These are phyloP conservation scores for Globisporangium emineosum DNA, from an alignment of 352 stramenopile genomes.

Conservation along the genomic window DNA sequence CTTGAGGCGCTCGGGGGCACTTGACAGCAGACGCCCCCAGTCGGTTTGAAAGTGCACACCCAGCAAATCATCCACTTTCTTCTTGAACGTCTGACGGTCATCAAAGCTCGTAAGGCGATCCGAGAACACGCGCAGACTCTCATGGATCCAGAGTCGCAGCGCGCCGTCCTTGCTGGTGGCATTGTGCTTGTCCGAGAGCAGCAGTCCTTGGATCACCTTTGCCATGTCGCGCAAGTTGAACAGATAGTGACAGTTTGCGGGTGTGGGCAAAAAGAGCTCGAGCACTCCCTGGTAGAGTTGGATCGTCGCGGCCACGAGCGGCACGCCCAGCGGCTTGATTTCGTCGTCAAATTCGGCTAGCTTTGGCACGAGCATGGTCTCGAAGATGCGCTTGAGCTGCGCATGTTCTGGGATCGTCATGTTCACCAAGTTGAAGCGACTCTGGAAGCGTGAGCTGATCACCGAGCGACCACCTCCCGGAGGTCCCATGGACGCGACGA, in stretches of 20 bases:
- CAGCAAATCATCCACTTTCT: slow-evolving; percentile 75
- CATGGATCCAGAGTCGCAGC: slow-evolving; percentile 88
- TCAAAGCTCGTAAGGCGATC: slow-evolving; percentile 88
- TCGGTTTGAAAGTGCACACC: slow-evolving; percentile 78
- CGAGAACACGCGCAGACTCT: slow-evolving; percentile 87
- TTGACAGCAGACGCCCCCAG: slow-evolving; percentile 57
- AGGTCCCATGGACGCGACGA: slow-evolving; percentile 87
- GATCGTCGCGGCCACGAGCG: slow-evolving; percentile 80
- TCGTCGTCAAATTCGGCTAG: slow-evolving; percentile 86
- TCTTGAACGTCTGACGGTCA: slow-evolving; percentile 90
- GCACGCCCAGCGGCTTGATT: slow-evolving; percentile 74
- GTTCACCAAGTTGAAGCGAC: slow-evolving; percentile 90
- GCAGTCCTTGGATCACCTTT: slow-evolving; percentile 82
- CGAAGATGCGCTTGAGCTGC: slow-evolving; percentile 86
- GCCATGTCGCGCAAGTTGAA: slow-evolving; percentile 90
- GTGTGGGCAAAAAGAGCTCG: slow-evolving; percentile 85
- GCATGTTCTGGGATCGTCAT: slow-evolving; percentile 84
- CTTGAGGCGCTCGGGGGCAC: slow-evolving; percentile 62
- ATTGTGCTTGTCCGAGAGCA: slow-evolving; percentile 73
- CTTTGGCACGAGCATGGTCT: slow-evolving; percentile 86
- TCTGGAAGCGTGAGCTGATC: slow-evolving; percentile 89
- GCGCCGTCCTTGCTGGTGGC: slow-evolving; percentile 70
- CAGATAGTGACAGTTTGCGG: slow-evolving; percentile 87
- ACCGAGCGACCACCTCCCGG: slow-evolving; percentile 83
- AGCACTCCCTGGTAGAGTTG: slow-evolving; percentile 84